Percentiles rank a stretch among this genome's conserved stretches.
Conservation (phyloP, 2,329 filamentous ascomycete genomes). For the Allantophomopsis lycopodina region DNA sequence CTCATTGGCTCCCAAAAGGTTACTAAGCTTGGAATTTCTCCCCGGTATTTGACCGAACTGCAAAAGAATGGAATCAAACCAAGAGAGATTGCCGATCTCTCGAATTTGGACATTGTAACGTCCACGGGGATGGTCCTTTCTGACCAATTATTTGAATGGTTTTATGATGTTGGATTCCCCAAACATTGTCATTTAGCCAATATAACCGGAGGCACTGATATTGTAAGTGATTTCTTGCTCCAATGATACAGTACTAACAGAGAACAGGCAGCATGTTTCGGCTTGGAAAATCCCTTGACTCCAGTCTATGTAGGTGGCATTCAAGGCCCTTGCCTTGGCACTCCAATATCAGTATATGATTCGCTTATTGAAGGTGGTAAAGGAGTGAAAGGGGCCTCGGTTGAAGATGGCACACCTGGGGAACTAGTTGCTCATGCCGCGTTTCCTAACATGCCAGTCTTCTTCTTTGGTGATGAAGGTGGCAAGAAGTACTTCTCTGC, state of each 20-base stretch:
- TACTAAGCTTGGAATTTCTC: slow-evolving; percentile 63
- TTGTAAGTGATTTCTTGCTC: slow-evolving; percentile 29
- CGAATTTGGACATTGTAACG: slow-evolving; percentile 43
- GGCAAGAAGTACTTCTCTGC: slow-evolving; percentile 32
- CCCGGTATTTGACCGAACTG: slow-evolving; percentile 63
- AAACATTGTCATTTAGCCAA: slow-evolving; percentile 52
- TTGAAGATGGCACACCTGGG: slow-evolving; percentile 49
- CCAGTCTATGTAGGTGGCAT: slow-evolving; percentile 50
- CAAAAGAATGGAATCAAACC: slow-evolving; percentile 50
- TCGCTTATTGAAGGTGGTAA: slow-evolving; percentile 33
- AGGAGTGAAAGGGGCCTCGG: slow-evolving; percentile 22
- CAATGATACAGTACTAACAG: background rate
- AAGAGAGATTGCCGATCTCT: slow-evolving; percentile 42
- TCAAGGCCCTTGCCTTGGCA: slow-evolving; percentile 36
- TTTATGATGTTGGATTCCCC: slow-evolving; percentile 56
- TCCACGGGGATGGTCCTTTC: slow-evolving; percentile 75
- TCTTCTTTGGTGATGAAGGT: slow-evolving; percentile 42
- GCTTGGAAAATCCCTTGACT: slow-evolving; percentile 50
- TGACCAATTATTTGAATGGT: slow-evolving; percentile 68
- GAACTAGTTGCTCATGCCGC: slow-evolving; percentile 58
- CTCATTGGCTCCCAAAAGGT: slow-evolving; percentile 49
- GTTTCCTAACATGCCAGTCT: slow-evolving; percentile 66
- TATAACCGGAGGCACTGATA: slow-evolving; percentile 66
- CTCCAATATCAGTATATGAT: slow-evolving; percentile 47
- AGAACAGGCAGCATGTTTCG: slow-evolving; percentile 38